Percentiles rank a stretch among this genome's conserved stretches.
These are phyloP conservation scores for Acanthochlamys bracteata DNA, from an alignment of 106 monocot species.

Conservation along the genomic window DNA sequence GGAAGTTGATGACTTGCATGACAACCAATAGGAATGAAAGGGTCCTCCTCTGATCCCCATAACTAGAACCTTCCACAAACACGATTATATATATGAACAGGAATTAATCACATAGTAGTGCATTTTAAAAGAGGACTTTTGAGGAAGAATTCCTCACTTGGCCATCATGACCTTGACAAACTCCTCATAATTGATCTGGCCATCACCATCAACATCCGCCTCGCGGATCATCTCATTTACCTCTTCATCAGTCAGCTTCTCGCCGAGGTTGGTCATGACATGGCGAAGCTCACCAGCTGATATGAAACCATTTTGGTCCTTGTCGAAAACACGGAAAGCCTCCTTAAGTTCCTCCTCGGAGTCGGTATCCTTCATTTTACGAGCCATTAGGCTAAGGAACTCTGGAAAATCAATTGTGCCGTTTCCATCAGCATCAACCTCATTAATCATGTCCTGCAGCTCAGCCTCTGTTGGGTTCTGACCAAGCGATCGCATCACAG, in stretches of 20 bases:
- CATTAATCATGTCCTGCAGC: constrained; percentile 49
- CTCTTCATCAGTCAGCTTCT: constrained; percentile 46
- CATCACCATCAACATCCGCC: constrained; percentile 44
- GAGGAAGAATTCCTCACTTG: constrained; percentile 19
- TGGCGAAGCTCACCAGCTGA: constrained; percentile 40
- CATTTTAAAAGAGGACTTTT: background rate
- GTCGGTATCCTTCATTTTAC: constrained; percentile 49
- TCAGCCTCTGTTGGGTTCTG: constrained; percentile 50
- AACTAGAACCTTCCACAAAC: background rate
- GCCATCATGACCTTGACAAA: constrained; percentile 53
- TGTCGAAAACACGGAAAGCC: constrained; percentile 46
- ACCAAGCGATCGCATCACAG: constrained; percentile 44
- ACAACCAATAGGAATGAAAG: background rate
- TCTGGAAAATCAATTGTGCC: constrained; percentile 47
- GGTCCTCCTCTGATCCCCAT: background rate
- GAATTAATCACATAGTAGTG: background rate
- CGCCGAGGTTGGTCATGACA: constrained; percentile 45
- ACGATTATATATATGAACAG: background rate
- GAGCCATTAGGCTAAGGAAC: constrained; percentile 46
- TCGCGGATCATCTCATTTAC: constrained; percentile 47
- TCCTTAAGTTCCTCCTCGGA: constrained; percentile 49
- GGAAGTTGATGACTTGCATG: background rate
- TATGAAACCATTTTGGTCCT: constrained; percentile 47
- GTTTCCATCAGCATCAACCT: constrained; percentile 47
- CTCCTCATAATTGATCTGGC: constrained; percentile 49